Evolutionary conservation across 164 flowering plant species (phyloP).

Genomic region (Chimonanthus salicifolius): DNA sequence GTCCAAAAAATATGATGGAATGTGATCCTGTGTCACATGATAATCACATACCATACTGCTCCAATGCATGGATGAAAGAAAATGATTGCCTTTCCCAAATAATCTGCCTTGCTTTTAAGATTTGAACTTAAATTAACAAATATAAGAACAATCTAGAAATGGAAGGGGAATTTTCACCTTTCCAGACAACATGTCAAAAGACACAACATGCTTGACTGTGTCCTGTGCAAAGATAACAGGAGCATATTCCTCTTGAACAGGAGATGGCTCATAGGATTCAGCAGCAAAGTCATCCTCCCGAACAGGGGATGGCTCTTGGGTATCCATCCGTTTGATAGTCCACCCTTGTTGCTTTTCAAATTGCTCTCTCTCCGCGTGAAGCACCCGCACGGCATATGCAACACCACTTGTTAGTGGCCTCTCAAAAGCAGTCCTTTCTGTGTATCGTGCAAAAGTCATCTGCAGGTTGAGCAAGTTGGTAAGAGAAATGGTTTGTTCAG

Average conservation of each 20-base stretch:
- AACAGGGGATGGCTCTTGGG: slow-evolving; percentile 51
- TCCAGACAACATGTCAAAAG: slow-evolving; percentile 92
- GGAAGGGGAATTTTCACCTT: slow-evolving; percentile 39
- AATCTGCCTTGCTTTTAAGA: not conserved
- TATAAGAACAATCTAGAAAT: slow-evolving; percentile 2
- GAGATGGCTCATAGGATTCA: slow-evolving; percentile 58
- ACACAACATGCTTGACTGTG: slow-evolving; percentile 78
- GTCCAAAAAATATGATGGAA: not conserved
- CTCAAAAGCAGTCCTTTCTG: slow-evolving; percentile 91
- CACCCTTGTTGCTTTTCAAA: slow-evolving; percentile 31
- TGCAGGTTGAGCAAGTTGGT: slow-evolving; percentile 20
- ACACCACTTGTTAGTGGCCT: slow-evolving; percentile 96
- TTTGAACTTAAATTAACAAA: not conserved
- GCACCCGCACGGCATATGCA: slow-evolving; percentile 93
- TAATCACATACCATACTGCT: not conserved
- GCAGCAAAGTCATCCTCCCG: slow-evolving; percentile 47
- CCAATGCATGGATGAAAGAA: not conserved
- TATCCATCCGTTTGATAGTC: slow-evolving; percentile 85
- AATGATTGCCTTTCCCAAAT: not conserved
- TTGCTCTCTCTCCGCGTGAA: slow-evolving; percentile 75
- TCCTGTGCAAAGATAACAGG: slow-evolving; percentile 98
- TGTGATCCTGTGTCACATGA: not conserved
- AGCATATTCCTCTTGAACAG: slow-evolving; percentile 86
- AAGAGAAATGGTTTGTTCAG: not conserved
- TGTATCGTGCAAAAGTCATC: slow-evolving; percentile 80